Percentiles rank a stretch among this genome's conserved stretches.
Evolutionary conservation across 768 basidiomycete species (phyloP).

Genomic region (Calocera viscosa): DNA sequence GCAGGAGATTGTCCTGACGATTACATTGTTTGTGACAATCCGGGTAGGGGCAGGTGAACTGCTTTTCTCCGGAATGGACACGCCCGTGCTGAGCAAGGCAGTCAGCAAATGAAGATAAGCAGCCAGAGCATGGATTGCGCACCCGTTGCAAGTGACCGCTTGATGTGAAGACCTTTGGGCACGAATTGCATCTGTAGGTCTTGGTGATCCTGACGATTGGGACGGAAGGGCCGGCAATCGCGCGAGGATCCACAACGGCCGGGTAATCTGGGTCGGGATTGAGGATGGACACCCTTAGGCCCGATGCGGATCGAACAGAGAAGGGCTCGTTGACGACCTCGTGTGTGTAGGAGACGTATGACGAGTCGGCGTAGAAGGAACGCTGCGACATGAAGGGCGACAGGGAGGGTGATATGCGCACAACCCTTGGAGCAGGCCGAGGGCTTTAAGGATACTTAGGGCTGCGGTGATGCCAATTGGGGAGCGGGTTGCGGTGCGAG

Average conservation of each 20-base stretch:
- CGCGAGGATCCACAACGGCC: not conserved
- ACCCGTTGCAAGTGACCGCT: not conserved
- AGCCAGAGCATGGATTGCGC: not conserved
- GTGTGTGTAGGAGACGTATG: not conserved
- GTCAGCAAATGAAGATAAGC: not conserved
- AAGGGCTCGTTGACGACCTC: not conserved
- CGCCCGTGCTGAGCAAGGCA: not conserved
- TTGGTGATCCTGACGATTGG: not conserved
- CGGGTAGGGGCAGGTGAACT: not conserved
- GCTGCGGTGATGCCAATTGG: no score
- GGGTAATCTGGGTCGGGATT: not conserved
- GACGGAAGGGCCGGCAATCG: not conserved
- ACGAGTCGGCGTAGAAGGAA: no score
- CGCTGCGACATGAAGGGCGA: no score
- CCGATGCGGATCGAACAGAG: not conserved
- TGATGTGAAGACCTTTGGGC: slow-evolving; percentile 1
- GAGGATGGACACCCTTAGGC: not conserved
- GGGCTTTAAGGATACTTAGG: no score
- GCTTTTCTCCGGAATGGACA: not conserved
- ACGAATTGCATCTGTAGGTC: not conserved
- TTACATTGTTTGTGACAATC: slow-evolving; percentile 2
- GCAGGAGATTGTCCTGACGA: not conserved
- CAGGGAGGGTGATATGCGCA: no score
- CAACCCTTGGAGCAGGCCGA: no score
- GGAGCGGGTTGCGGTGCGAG: no score